A percentile compares a stretch with the other conserved stretches of the same genome.
These are phyloP conservation scores for Cadophora gregata DNA, from an alignment of 2,329 filamentous ascomycete species.

Conservation along the genomic window DNA sequence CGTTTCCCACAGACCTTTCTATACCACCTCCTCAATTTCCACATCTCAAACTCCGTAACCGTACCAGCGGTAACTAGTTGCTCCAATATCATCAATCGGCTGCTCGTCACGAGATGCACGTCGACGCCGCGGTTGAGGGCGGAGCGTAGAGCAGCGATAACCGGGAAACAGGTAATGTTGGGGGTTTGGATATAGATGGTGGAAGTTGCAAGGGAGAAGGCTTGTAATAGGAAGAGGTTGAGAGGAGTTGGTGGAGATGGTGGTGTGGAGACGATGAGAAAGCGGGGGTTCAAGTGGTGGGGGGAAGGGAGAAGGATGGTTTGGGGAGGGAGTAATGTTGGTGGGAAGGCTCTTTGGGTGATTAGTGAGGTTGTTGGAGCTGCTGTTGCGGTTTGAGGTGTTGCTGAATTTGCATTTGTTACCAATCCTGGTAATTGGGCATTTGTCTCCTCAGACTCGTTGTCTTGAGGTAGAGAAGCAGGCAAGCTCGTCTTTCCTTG, in stretches of 20 bases:
- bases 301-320: constrained; percentile 76
- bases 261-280: constrained; percentile 21
- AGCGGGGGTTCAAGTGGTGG: constrained; percentile 50
- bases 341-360: constrained; percentile 21
- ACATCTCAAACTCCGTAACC: constrained; percentile 70
- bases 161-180: constrained; percentile 73
- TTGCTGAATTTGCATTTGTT: not conserved
- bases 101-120: constrained; percentile 71
- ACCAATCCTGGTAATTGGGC: too few species aligned
- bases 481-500: constrained; percentile 36
- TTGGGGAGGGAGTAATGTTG: constrained; percentile 45
- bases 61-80: constrained; percentile 82
- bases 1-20: constrained; percentile 39
- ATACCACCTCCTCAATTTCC: constrained; percentile 63
- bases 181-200: constrained; percentile 77
- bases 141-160: constrained; percentile 64
- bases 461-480: constrained; percentile 12
- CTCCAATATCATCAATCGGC: constrained; percentile 76
- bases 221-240: constrained; percentile 66
- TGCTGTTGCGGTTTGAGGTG: not conserved
- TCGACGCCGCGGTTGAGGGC: constrained; percentile 71
- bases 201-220: constrained; percentile 69
- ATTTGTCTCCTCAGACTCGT: not conserved
- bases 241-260: constrained; percentile 50
- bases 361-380: constrained; percentile 13